phyloP scores from a whole-genome alignment of 495 filamentous ascomycete genomes.

The Neurospora sp. region DNA sequence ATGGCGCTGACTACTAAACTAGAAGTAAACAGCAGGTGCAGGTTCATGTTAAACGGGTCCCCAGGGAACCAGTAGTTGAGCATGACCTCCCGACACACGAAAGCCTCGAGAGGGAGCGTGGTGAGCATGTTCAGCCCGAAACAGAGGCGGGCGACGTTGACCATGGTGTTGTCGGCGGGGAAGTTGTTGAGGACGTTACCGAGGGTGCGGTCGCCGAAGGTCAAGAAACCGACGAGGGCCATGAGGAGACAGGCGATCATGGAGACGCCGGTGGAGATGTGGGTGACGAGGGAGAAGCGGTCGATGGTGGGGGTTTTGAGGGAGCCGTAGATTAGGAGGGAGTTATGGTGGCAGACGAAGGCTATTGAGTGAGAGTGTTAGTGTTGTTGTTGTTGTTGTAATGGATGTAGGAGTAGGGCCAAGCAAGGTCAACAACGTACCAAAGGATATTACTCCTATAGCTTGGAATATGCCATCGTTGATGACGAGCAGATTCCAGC shows the following conservation, averaged over 20 bases:
- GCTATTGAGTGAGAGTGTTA: conserved; percentile 23
- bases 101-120: conserved; percentile 88
- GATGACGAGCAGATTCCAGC: conserved; percentile 51
- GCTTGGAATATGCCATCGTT: conserved; percentile 88
- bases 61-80: conserved; percentile 78
- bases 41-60: conserved; percentile 68
- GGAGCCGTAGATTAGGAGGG: conserved; percentile 92
- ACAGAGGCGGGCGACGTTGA: conserved; percentile 88
- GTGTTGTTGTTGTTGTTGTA: too few relatives aligned
- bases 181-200: conserved; percentile 99
- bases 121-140: conserved; percentile 99
- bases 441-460: conserved; percentile 95
- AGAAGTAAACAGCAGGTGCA: conserved; percentile 78
- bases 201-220: conserved; percentile 80
- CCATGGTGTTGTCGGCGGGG: conserved; percentile 74
- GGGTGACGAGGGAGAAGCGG: conserved; percentile 83
- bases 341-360: conserved; percentile 93
- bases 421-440: conserved; percentile 36
- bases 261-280: conserved; percentile 80
- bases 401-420: too few relatives aligned
- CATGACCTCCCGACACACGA: conserved; percentile 96
- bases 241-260: conserved; percentile 81
- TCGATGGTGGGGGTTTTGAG: conserved; percentile 88
- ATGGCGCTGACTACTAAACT: conserved; percentile 70
- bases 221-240: conserved; percentile 83